Conservation (phyloP, 805 yeast genomes). For the Candida parachauliodes region DNA sequence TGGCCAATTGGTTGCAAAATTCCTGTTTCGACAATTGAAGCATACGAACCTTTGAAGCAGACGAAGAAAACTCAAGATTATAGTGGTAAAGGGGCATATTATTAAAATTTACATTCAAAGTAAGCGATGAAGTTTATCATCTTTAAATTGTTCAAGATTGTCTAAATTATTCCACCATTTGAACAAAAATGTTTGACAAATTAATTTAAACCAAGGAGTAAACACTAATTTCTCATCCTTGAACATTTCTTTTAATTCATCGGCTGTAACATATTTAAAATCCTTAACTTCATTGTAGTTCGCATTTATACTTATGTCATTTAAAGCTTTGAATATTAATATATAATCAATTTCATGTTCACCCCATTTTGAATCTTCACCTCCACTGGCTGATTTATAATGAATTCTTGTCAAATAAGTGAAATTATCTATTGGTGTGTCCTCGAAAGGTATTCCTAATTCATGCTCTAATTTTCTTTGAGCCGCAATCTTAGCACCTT, state of each 20-base stretch:
- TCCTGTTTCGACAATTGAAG: conserved; percentile 26
- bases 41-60: conserved; percentile 19
- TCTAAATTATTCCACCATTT: conserved; percentile 89
- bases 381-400: conserved; percentile 79
- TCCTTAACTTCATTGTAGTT: conserved; percentile 80
- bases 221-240: conserved; percentile 60
- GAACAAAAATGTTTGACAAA: conserved; percentile 86
- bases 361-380: conserved; percentile 72
- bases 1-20: conserved; percentile 41
- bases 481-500: conserved; percentile 85
- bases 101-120: conserved; percentile 21
- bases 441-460: conserved; percentile 69
- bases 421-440: conserved; percentile 64
- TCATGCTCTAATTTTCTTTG: conserved; percentile 91
- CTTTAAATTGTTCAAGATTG: conserved; percentile 48
- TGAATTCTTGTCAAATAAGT: conserved; percentile 90
- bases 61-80: conserved; percentile 1
- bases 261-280: conserved; percentile 64
- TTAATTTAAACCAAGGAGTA: conserved; percentile 98
- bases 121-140: conserved; percentile 48
- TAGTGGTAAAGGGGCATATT: conserved; percentile 12
- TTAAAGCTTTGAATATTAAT: conserved; percentile 61
- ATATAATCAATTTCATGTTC: conserved; percentile 98
- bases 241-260: conserved; percentile 74
- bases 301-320: conserved; percentile 52